These are phyloP conservation scores for Neurospora sp. DNA, from an alignment of 495 filamentous ascomycete genomes.

Conservation along the genomic window DNA sequence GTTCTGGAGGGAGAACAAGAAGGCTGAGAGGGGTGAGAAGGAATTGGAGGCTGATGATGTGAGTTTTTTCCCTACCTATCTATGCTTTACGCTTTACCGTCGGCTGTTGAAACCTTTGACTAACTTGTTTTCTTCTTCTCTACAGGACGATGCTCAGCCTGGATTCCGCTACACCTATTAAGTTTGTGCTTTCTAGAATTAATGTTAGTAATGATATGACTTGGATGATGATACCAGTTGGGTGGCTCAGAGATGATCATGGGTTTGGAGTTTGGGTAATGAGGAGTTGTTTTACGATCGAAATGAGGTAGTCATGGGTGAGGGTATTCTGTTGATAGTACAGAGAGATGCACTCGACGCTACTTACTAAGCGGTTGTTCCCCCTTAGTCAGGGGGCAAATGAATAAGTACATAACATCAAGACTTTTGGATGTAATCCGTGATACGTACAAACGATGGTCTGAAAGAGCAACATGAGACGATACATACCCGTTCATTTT, in stretches of 20 bases:
- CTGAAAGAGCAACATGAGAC: too few species aligned
- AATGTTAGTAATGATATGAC: neutral
- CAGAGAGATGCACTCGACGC: neutral
- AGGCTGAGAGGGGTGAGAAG: conserved; percentile 35
- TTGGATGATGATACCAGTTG: neutral
- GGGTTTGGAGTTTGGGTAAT: neutral
- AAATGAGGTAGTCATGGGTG: neutral
- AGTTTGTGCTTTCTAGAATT: neutral
- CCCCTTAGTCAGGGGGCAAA: neutral
- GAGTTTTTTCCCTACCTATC: conserved; percentile 5
- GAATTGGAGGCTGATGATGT: conserved; percentile 33
- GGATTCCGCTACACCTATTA: conserved; percentile 41
- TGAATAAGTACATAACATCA: neutral
- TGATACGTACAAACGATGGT: neutral
- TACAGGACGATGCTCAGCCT: conserved; percentile 30
- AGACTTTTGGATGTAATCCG: neutral
- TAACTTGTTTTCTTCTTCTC: conserved; percentile 8
- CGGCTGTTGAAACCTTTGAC: neutral
- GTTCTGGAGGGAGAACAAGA: conserved; percentile 27
- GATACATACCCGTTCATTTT: neutral
- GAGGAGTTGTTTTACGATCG: neutral
- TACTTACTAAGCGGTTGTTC: neutral
- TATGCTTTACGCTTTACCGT: neutral
- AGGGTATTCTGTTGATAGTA: neutral
- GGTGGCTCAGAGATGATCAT: neutral